Conservation (phyloP, 495 filamentous ascomycete genomes). For the Neurospora pannonica region DNA sequence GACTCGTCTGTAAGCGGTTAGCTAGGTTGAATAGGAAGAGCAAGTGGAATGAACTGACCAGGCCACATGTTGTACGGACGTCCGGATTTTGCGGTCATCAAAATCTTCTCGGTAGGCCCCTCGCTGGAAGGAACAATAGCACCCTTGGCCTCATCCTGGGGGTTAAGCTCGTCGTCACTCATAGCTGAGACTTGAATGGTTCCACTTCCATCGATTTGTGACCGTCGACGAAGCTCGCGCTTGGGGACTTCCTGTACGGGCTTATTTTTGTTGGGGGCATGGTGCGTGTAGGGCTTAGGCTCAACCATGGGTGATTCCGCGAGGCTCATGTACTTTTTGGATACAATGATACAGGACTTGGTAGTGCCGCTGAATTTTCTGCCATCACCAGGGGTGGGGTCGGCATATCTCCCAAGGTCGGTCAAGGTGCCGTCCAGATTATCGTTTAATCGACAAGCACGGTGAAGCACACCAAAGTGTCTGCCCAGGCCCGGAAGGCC, state of each 20-base stretch:
- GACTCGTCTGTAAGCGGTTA: not conserved
- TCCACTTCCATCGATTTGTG: not conserved
- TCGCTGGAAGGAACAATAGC: not conserved
- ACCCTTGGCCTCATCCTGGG: not conserved
- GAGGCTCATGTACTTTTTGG: conserved; percentile 8
- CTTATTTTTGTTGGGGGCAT: not conserved
- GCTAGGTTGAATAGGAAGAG: not conserved
- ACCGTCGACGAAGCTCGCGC: not conserved
- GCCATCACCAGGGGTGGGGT: not conserved
- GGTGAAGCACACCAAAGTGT: conserved; percentile 18
- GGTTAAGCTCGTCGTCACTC: not conserved
- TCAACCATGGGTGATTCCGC: conserved; percentile 7
- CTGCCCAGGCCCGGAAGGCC: conserved; percentile 11
- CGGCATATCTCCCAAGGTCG: conserved; percentile 10
- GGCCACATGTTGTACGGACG: conserved; percentile 13
- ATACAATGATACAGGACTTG: conserved; percentile 8
- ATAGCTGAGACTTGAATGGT: not conserved
- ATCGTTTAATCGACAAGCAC: conserved; percentile 12
- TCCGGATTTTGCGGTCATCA: conserved; percentile 6
- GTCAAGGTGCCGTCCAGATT: conserved; percentile 21
- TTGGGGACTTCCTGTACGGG: not conserved
- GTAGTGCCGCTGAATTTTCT: not conserved
- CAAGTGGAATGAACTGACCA: not conserved
- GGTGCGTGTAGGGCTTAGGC: not conserved
- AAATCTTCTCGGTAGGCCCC: not conserved